phyloP scores from a whole-genome alignment of 441 rosid species.

The Pelargonium fulgidum region DNA sequence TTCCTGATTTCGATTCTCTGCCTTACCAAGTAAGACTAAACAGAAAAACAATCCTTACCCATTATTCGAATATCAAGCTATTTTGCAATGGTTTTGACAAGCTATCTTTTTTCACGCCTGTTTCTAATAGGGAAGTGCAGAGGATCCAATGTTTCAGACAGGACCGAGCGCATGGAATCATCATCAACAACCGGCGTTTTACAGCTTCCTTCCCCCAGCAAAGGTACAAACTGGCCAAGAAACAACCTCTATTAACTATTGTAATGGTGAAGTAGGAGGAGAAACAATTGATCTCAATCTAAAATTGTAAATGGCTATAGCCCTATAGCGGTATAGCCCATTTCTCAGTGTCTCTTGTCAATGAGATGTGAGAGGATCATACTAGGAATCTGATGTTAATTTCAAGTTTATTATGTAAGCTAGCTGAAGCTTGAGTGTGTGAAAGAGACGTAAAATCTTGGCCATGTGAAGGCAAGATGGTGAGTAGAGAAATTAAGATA shows the following conservation, averaged over 20 bases:
- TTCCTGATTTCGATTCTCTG: conserved; percentile 27
- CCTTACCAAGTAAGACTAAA: conserved; percentile 34
- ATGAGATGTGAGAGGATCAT: background rate
- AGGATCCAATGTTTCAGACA: conserved; percentile 20
- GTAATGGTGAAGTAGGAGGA: conserved; percentile 29
- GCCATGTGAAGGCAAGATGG: conserved; percentile 16
- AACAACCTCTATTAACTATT: conserved; percentile 9
- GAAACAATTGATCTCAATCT: conserved; percentile 48
- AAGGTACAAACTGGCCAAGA: conserved; percentile 23
- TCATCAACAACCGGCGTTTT: conserved; percentile 25
- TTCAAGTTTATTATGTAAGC: too few relatives aligned
- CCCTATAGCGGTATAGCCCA: background rate
- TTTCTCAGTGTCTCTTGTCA: background rate
- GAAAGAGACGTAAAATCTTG: conserved; percentile 15
- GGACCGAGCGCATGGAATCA: conserved; percentile 15
- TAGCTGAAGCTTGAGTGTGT: conserved; percentile 2
- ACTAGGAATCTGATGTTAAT: background rate
- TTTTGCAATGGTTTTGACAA: background rate
- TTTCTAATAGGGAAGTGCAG: conserved; percentile 25
- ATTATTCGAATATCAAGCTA: background rate
- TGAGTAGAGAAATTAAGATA: background rate
- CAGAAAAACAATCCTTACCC: conserved; percentile 6
- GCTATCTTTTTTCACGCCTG: background rate
- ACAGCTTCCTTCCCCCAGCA: conserved; percentile 39
- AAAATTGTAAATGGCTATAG: conserved; percentile 28